Percentiles rank a stretch among this genome's conserved stretches.
Evolutionary conservation across 495 filamentous ascomycete genomes (phyloP).

Genomic region (Podospora tetraspora): DNA sequence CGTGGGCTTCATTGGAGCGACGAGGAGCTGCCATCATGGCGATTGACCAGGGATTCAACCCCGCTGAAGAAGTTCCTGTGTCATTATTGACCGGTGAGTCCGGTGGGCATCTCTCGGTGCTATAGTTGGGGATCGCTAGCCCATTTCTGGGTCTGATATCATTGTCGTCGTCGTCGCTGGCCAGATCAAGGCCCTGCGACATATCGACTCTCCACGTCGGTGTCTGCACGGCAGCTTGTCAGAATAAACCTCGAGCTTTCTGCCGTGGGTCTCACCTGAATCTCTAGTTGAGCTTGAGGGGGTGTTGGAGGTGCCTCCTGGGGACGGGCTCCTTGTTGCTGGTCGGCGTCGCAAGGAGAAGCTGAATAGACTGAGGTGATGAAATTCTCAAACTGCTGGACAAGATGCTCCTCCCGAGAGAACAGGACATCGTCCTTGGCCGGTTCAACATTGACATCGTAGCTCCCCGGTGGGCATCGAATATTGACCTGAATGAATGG

Average conservation of each 20-base stretch:
- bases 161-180: conserved; percentile 14
- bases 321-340: neutral
- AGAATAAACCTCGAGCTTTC: neutral
- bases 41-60: conserved; percentile 28
- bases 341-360: neutral
- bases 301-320: neutral
- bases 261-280: neutral
- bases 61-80: neutral
- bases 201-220: conserved; percentile 22
- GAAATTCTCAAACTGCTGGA: conserved; percentile 47
- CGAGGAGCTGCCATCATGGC: conserved; percentile 9
- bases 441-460: conserved; percentile 88
- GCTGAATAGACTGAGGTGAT: conserved; percentile 45
- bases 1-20: neutral
- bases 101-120: neutral
- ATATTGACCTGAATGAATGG: conserved; percentile 75
- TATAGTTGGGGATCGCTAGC: neutral
- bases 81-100: neutral
- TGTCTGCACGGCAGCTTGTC: conserved; percentile 2
- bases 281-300: neutral
- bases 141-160: neutral
- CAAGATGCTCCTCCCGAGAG: conserved; percentile 50
- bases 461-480: conserved; percentile 60
- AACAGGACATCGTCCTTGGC: conserved; percentile 88
- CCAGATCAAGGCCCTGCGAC: conserved; percentile 8